Base-by-base conservation (phyloP, 139 green algal genomes). In the Tetraselmis chui region DNA sequence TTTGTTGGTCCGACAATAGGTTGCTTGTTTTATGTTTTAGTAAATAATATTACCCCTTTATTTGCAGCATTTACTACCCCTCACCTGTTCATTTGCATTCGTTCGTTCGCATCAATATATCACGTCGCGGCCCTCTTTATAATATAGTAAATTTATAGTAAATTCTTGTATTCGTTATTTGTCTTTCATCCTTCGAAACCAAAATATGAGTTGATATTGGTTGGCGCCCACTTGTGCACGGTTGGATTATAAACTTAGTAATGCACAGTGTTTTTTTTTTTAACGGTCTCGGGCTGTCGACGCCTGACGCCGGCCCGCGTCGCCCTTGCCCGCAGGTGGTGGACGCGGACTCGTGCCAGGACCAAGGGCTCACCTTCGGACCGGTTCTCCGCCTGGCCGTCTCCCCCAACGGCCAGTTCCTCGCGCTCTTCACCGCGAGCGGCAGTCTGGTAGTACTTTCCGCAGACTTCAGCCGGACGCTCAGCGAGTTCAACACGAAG, bases 401-500 rank as follows among this genome's bases (percentile, higher is more conserved):
- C 1, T 92, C 92, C 2, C 91, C 91, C 0, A 88, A 92, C 59
- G 91, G 92, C 5, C 74, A 85, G 1, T 92, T 95, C 59, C 78
- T 98, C 29, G 94, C 93, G 22, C 75, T 79, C 2, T 91, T 91
- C 80, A 93, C 89, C 2, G 59, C 58, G 1, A 87, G 92, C 1
- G 90, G 84, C 18, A 75, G 74, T 2, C 75, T 87, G 32, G 11
- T 86, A 59, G 88, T 92, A 59, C 78, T 85, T 30, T 78, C 32
- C 0, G 32, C 93, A 85, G 92, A 96, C 87, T 92, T 96, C 29
- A 85, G 76, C 25, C 86, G 86, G 24, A 83, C 82, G 30, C 86
- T 97, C 29, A 90, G 84, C 2, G 89, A 97, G 85, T 93, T 95
- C 77, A 86, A 93, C 30, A 93, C 90, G 26, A 79, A 91, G 27